Evolutionary conservation across 2,329 filamentous ascomycete genomes (phyloP).

Genomic region (Ophioceras dolichostomum): DNA sequence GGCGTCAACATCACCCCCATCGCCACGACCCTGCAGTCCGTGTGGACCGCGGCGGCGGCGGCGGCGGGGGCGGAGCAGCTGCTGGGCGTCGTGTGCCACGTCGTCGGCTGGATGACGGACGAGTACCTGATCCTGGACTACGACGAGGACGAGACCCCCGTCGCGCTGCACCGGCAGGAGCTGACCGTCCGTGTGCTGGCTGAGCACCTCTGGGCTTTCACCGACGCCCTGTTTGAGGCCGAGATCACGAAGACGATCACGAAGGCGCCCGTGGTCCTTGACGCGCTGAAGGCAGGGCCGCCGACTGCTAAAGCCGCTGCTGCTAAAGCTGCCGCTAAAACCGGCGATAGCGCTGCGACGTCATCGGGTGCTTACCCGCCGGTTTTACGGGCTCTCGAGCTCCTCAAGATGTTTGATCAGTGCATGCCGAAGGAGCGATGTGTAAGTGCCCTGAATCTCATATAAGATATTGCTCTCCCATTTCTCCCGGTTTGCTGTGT

Average conservation of each 20-base stretch:
- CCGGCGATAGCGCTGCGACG: conserved; percentile 28
- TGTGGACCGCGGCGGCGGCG: conserved; percentile 25
- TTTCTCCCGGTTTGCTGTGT: no score
- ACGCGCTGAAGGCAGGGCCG: conserved; percentile 36
- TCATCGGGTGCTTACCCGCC: conserved; percentile 46
- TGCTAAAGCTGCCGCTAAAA: no score
- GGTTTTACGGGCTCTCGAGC: conserved; percentile 44
- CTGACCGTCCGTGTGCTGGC: conserved; percentile 42
- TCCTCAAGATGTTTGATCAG: conserved; percentile 50
- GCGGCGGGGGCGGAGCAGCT: no score
- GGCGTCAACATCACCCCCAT: conserved; percentile 32
- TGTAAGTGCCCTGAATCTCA: conserved; percentile 35
- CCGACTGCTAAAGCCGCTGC: no score
- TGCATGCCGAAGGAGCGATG: conserved; percentile 52
- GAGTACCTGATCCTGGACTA: conserved; percentile 44
- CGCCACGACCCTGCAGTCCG: neutral
- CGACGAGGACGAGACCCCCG: conserved; percentile 31
- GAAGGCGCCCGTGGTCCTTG: conserved; percentile 31
- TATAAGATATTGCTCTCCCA: neutral
- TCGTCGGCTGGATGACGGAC: conserved; percentile 44
- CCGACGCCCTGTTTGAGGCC: conserved; percentile 39
- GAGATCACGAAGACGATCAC: conserved; percentile 43
- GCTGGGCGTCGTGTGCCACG: conserved; percentile 37
- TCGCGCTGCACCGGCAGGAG: conserved; percentile 40
- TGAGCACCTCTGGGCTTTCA: conserved; percentile 45